These are phyloP conservation scores for Trametes polyzona DNA, from an alignment of 1,284 basidiomycete genomes.

Conservation along the genomic window DNA sequence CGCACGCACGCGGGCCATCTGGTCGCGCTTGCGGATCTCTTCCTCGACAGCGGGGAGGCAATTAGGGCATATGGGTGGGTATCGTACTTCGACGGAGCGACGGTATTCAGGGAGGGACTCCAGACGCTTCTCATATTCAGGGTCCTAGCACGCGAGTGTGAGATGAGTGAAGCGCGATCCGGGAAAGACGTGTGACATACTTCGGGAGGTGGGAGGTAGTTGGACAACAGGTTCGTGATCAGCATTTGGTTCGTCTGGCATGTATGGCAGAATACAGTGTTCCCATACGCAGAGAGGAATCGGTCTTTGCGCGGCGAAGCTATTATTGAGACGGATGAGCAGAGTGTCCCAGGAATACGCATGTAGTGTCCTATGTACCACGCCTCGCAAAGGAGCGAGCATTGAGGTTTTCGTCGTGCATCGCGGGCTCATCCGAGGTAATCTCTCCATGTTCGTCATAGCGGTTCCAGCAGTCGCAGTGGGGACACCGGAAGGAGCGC, in stretches of 20 bases:
- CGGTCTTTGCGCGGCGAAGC: slow-evolving; percentile 71
- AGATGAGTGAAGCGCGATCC: slow-evolving; percentile 3
- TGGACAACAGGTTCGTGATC: slow-evolving; percentile 82
- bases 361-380: slow-evolving; percentile 51
- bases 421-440: slow-evolving; percentile 83
- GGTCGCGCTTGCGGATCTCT: slow-evolving; percentile 75
- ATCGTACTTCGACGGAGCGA: slow-evolving; percentile 75
- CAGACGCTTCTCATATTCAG: slow-evolving; percentile 66
- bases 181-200: slow-evolving; percentile 43
- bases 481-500: slow-evolving; percentile 63
- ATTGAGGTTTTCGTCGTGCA: slow-evolving; percentile 81
- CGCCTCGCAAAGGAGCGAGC: slow-evolving; percentile 70
- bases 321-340: slow-evolving; percentile 32
- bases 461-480: slow-evolving; percentile 75
- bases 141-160: slow-evolving; percentile 51
- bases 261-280: slow-evolving; percentile 76
- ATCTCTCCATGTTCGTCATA: slow-evolving; percentile 75
- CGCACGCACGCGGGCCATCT: slow-evolving; percentile 81
- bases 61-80: slow-evolving; percentile 80
- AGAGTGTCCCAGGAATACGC: not conserved
- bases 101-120: slow-evolving; percentile 72
- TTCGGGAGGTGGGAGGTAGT: slow-evolving; percentile 76
- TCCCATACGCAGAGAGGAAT: slow-evolving; percentile 60
- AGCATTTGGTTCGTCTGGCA: slow-evolving; percentile 92
- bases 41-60: slow-evolving; percentile 83